Percentiles rank a stretch among this genome's conserved stretches.
phyloP scores from a whole-genome alignment of 805 yeast genomes.

The Kregervanrija fluxuum region DNA sequence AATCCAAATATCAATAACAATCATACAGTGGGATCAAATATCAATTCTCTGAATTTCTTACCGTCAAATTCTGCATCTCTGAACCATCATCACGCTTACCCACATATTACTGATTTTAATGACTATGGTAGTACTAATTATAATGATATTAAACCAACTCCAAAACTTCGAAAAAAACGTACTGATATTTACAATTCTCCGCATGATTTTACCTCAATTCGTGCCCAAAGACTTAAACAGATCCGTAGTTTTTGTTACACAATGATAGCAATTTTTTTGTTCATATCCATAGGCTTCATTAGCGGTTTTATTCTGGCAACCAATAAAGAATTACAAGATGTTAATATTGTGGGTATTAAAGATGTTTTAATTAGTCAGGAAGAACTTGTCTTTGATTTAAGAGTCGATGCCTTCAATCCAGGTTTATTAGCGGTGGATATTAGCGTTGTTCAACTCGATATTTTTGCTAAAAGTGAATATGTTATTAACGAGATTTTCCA shows the following conservation, averaged over 20 bases:
- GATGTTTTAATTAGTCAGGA: constrained; percentile 77
- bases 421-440: constrained; percentile 69
- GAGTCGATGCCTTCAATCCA: constrained; percentile 78
- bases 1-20: no score
- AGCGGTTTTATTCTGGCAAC: constrained; percentile 83
- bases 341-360: constrained; percentile 52
- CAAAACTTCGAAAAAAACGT: constrained; percentile 13
- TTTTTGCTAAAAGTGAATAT: constrained; percentile 70
- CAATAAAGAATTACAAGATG: constrained; percentile 70
- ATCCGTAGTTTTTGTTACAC: constrained; percentile 34
- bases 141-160: constrained; percentile 2
- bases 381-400: constrained; percentile 74
- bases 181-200: constrained; percentile 28
- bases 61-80: no score
- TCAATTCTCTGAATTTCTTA: no score
- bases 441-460: constrained; percentile 64
- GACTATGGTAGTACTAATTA: constrained; percentile 11
- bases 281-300: constrained; percentile 68
- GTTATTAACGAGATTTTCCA: constrained; percentile 15
- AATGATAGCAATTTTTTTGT: constrained; percentile 35
- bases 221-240: constrained; percentile 24
- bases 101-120: no score
- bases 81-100: no score
- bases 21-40: no score
- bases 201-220: constrained; percentile 29